Percentiles rank a stretch among this genome's conserved stretches.
Evolutionary conservation across 2,329 filamentous ascomycete species (phyloP).

Genomic region (Cytospora paraplurivora): DNA sequence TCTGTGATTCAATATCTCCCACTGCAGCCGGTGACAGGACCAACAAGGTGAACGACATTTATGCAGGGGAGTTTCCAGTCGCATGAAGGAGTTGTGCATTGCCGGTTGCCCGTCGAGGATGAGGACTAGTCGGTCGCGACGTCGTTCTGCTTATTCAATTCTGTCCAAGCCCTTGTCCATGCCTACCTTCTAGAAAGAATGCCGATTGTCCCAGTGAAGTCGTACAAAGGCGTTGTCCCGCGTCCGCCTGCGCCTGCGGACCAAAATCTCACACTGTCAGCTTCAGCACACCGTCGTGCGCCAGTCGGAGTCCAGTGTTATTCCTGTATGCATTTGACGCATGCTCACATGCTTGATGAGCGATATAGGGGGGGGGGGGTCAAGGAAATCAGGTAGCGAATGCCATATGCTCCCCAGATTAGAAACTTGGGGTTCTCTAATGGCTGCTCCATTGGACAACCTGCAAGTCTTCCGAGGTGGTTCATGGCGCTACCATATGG

Average conservation of each 20-base stretch:
- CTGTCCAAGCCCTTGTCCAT: not conserved
- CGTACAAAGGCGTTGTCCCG: not conserved
- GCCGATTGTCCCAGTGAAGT: not conserved
- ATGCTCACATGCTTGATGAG: not conserved
- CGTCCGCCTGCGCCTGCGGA: not conserved
- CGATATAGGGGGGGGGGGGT: not conserved
- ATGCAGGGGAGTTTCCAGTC: not conserved
- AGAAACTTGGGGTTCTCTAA: not conserved
- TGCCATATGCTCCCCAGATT: not conserved
- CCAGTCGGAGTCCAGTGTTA: not conserved
- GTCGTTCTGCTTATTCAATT: not conserved
- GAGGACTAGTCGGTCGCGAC: not conserved
- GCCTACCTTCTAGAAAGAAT: no score
- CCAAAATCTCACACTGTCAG: conserved; percentile 6
- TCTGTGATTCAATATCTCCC: not conserved
- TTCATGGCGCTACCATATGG: not conserved
- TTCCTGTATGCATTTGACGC: not conserved
- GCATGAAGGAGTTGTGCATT: not conserved
- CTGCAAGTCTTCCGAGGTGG: not conserved
- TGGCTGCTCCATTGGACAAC: not conserved
- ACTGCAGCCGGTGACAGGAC: not conserved
- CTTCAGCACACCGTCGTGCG: not conserved
- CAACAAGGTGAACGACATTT: not conserved
- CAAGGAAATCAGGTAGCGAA: not conserved
- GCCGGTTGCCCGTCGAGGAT: not conserved